A percentile compares a stretch with the other conserved stretches of the same genome.
Evolutionary conservation across 257 asterid genomes (phyloP).

Genomic region (Haberlea rhodopensis): DNA sequence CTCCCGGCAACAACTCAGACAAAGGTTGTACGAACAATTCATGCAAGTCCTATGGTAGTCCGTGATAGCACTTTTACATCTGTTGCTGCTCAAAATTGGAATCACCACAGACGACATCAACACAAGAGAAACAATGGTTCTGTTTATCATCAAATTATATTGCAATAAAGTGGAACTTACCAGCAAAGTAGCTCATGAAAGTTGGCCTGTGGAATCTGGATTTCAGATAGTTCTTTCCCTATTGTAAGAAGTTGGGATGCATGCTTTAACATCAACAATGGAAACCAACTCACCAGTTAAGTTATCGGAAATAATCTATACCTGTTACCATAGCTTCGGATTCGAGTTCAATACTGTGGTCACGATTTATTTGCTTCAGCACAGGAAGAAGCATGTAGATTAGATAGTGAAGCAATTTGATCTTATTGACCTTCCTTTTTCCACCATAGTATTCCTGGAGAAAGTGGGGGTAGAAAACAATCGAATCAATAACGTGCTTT

Average conservation of each 20-base stretch:
- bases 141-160: conserved; percentile 26
- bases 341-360: conserved; percentile 67
- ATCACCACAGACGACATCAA: conserved; percentile 26
- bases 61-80: conserved; percentile 64
- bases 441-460: conserved; percentile 57
- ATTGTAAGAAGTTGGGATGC: conserved; percentile 25
- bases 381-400: conserved; percentile 75
- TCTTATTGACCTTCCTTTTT: conserved; percentile 52
- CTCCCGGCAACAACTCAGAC: conserved; percentile 80
- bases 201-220: conserved; percentile 54
- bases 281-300: conserved; percentile 14
- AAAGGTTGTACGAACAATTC: conserved; percentile 74
- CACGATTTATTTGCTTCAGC: conserved; percentile 61
- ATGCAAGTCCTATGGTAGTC: conserved; percentile 93
- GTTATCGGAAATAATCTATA: conserved; percentile 27
- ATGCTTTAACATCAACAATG: conserved; percentile 16
- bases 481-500: conserved; percentile 27
- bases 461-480: conserved; percentile 25
- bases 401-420: conserved; percentile 65
- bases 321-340: conserved; percentile 71
- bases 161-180: conserved; percentile 41
- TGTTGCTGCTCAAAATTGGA: conserved; percentile 57
- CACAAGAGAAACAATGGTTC: conserved; percentile 22
- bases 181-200: conserved; percentile 46
- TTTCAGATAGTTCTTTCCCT: conserved; percentile 57